Evolutionary conservation across 495 filamentous ascomycete species (phyloP).

Genomic region (Talaromyces wortmannii): DNA sequence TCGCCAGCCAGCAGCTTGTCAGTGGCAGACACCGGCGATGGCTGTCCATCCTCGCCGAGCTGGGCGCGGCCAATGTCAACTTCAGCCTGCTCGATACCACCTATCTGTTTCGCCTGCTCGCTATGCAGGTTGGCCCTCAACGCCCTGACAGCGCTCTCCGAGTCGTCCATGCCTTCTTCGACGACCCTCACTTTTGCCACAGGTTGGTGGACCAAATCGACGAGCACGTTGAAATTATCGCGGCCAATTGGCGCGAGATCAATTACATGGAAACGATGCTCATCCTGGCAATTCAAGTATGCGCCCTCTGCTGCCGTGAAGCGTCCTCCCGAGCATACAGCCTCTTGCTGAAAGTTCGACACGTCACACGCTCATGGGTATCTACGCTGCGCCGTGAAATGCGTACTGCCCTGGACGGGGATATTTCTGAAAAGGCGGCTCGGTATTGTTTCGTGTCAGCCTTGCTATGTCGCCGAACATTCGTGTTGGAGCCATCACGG

Average conservation of each 20-base stretch:
- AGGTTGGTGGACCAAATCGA: constrained; percentile 19
- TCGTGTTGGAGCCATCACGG: constrained; percentile 13
- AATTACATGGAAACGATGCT: constrained; percentile 33
- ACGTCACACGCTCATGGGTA: constrained; percentile 35
- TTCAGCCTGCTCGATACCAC: constrained; percentile 36
- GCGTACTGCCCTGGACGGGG: constrained; percentile 26
- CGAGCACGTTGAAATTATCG: constrained; percentile 21
- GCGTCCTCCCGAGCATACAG: background rate
- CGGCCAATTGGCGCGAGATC: constrained; percentile 42
- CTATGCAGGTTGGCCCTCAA: constrained; percentile 37
- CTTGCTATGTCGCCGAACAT: constrained; percentile 28
- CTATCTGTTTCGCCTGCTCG: constrained; percentile 37
- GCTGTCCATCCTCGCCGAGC: constrained; percentile 43
- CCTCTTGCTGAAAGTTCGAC: constrained; percentile 14
- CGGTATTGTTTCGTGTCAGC: constrained; percentile 22
- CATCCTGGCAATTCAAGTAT: constrained; percentile 24
- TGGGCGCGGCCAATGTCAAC: constrained; percentile 39
- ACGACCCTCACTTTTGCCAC: constrained; percentile 16
- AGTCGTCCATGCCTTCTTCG: constrained; percentile 18
- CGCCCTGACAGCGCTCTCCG: constrained; percentile 5
- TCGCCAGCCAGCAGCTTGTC: constrained; percentile 36
- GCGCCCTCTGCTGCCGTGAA: constrained; percentile 16
- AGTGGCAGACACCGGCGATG: constrained; percentile 40
- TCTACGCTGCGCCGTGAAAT: constrained; percentile 34
- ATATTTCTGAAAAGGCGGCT: constrained; percentile 18